These are phyloP conservation scores for Rhynchosporium agropyri DNA, from an alignment of 2,329 filamentous ascomycete species.

Conservation along the genomic window DNA sequence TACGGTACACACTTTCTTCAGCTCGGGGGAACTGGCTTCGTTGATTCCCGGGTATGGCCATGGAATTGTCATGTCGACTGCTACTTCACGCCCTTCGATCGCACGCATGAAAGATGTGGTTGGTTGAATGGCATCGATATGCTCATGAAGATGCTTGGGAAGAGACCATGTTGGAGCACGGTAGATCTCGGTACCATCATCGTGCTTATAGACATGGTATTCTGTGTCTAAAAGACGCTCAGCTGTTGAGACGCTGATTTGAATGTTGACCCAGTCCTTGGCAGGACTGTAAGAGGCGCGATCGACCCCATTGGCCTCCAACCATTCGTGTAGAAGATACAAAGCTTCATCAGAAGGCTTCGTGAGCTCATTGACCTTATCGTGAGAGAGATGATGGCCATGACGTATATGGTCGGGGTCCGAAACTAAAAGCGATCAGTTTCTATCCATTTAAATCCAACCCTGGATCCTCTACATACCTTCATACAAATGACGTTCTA, in stretches of 20 bases:
- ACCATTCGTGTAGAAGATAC: slow-evolving; percentile 57
- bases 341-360: slow-evolving; percentile 55
- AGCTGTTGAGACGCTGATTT: slow-evolving; percentile 53
- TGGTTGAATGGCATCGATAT: slow-evolving; percentile 62
- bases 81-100: slow-evolving; percentile 17
- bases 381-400: slow-evolving; percentile 54
- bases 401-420: slow-evolving; percentile 57
- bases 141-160: slow-evolving; percentile 57
- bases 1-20: slow-evolving; percentile 63
- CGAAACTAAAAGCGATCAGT: slow-evolving; percentile 46
- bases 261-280: slow-evolving; percentile 59
- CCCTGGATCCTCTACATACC: slow-evolving; percentile 40
- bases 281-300: slow-evolving; percentile 51
- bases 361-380: slow-evolving; percentile 56
- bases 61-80: background rate
- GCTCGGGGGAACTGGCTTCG: slow-evolving; percentile 10
- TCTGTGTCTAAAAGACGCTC: slow-evolving; percentile 57
- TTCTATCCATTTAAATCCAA: background rate
- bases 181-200: slow-evolving; percentile 54
- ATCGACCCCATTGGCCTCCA: slow-evolving; percentile 55
- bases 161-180: slow-evolving; percentile 61
- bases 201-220: slow-evolving; percentile 56
- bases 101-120: slow-evolving; percentile 60
- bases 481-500: slow-evolving; percentile 58
- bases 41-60: slow-evolving; percentile 20